phyloP scores from a whole-genome alignment of 1,284 basidiomycete species.

The Trametes versicolor region DNA sequence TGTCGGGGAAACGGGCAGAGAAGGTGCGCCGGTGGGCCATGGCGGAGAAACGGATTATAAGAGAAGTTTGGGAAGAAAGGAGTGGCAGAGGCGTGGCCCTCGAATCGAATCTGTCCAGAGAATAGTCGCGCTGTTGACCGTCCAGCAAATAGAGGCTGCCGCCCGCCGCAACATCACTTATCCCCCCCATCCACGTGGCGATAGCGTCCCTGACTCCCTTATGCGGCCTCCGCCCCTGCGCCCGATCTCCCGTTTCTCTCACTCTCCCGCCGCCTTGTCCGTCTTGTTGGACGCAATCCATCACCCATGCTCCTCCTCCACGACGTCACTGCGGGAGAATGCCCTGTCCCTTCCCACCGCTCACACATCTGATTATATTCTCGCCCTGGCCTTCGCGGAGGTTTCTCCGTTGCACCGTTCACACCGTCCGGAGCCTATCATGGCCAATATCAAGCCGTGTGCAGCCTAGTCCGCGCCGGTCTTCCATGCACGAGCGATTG shows the following conservation, averaged over 20 bases:
- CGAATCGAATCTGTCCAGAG: conserved; percentile 16
- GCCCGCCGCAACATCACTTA: conserved; percentile 16
- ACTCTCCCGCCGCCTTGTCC: background rate
- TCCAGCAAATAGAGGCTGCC: background rate
- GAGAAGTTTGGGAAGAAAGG: conserved; percentile 29
- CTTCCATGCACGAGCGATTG: background rate
- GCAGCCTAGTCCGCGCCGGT: background rate
- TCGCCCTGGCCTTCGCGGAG: conserved; percentile 1
- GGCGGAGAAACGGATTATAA: conserved; percentile 23
- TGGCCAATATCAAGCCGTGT: background rate
- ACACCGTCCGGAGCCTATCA: conserved; percentile 5
- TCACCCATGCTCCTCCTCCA: background rate
- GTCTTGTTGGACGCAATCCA: background rate
- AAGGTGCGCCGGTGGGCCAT: conserved; percentile 47
- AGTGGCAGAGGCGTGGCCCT: conserved; percentile 37
- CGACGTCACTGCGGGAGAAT: conserved; percentile 3
- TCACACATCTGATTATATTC: conserved; percentile 1
- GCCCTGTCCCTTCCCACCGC: background rate
- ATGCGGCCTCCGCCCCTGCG: background rate
- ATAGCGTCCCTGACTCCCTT: background rate
- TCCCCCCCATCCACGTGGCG: conserved; percentile 17
- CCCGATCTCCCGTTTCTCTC: background rate
- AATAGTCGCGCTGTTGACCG: background rate
- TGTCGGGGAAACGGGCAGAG: conserved; percentile 44
- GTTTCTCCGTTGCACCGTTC: conserved; percentile 12